phyloP scores from a whole-genome alignment of 139 green algal species.

The Pseudopediastrum boryanum region DNA sequence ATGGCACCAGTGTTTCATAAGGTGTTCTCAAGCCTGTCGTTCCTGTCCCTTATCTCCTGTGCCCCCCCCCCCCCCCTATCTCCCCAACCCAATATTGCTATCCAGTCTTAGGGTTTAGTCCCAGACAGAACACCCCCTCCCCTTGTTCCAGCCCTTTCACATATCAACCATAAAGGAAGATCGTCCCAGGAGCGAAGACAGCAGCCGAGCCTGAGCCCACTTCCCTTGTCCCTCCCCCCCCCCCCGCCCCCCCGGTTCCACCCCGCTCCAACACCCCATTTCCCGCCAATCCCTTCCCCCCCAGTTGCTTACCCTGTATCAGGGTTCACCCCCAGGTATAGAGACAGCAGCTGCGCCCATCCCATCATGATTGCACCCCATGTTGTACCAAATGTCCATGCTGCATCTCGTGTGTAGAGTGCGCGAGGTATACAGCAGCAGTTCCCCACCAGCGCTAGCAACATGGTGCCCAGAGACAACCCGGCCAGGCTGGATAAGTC shows the following conservation, averaged over 20 bases:
- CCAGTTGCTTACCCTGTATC: conserved; percentile 45
- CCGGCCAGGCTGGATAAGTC: conserved; percentile 69
- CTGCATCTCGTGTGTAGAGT: conserved; percentile 75
- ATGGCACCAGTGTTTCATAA: not conserved
- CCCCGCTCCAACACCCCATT: too few relatives aligned
- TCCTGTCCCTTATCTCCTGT: not conserved
- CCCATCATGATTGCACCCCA: conserved; percentile 74
- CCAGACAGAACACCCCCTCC: not conserved
- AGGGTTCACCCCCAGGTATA: conserved; percentile 49
- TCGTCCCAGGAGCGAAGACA: not conserved
- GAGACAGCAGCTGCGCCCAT: conserved; percentile 78
- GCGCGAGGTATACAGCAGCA: conserved; percentile 89
- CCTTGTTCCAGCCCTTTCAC: not conserved
- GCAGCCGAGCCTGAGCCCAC: not conserved
- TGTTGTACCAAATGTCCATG: conserved; percentile 78
- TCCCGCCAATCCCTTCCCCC: not conserved
- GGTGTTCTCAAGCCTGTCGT: not conserved
- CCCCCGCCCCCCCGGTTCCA: not conserved
- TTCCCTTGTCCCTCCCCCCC: not conserved
- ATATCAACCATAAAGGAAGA: not conserved
- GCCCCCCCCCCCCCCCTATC: not conserved
- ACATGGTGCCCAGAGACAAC: conserved; percentile 71
- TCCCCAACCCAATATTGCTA: not conserved
- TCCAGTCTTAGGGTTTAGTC: not conserved
- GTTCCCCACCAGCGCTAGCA: conserved; percentile 86